Base-by-base conservation (phyloP, 2,329 filamentous ascomycete species). In the Cylindrodendrum hubeiense region DNA sequence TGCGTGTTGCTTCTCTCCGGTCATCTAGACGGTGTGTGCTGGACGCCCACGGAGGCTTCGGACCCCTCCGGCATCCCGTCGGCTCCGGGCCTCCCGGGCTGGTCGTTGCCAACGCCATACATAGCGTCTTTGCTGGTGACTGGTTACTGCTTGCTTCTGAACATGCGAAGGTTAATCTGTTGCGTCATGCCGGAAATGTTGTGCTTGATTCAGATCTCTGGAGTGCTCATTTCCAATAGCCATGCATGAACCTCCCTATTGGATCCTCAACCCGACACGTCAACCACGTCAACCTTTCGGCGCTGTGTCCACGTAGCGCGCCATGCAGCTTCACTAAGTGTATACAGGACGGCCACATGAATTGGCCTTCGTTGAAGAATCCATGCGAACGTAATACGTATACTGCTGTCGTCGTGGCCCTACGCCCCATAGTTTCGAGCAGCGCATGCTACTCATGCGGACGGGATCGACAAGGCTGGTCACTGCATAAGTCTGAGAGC, bases 161-260 rank as follows among this genome's bases (percentile, higher is more conserved):
- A 26, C 10, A 37, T 33, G 26, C 26, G 28, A 34, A 44, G 17
- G 39, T 26, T 26, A 30, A 58, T 41, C 19, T 28, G 28, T 37
- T 28, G 21, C 17, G 6, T 49, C 46, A 37, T 46, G 46, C 50
- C 52, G 15, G 15, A 28, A 49, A 21, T 30, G 17, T 46, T 43
- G 50, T 49, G 47, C 47, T 54, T 46, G 47, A 15, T 50, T n/a
- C 28, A 33, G 10, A 19, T n/a, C 37, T n/a, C 8, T 8, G 37
- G 41, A 34, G 28, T 43, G 46, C 50, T 56, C 52, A 62, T 43
- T 56, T 53, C 47, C 28, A 33, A 50, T 28, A 39, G 41, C 50
- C n/a, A 55, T 55, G 61, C 61, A 64, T 64, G 61, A 64, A 60
- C 55, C n/a, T n/a, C n/a, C n/a, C 24, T 15, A 63, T 58, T 43